Evolutionary conservation across 2,329 filamentous ascomycete genomes (phyloP), one percentile per base, ranked within the genome.

Genomic region (Curvularia spicifera): DNA sequence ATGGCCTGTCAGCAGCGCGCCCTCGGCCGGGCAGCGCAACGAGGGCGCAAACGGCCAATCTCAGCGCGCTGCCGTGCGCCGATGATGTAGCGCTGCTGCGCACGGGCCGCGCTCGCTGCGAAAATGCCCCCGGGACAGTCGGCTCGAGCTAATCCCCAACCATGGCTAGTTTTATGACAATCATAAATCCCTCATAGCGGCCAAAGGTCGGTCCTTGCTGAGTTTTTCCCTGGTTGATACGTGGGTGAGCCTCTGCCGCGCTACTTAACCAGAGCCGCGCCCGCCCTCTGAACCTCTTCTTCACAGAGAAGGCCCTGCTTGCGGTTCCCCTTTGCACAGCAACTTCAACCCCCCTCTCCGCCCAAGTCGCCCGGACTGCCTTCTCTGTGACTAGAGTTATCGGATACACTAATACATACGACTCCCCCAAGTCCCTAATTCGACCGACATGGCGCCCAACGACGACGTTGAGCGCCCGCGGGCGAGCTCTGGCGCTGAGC

Each of bases 401-500:
- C 46, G 56, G 53, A 60, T 53, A 52, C 59, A 60, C 59, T 66
- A 67, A 56, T 64, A 56, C 59, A 43, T 60, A 44, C 60, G 60
- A 63, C 57, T 53, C 51, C 53, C 52, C 66, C 61, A 65, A 65
- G 63, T 64, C 61, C 59, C 59, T 68, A 59, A 63, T 61, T 51
- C 49, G 39, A 44, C 63, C 31, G 52, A 43, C 40, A 70, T 70
- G 68, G 59, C 68, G 63, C 66, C 66, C 59, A 64, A 65, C 63
- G 70, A 73, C 63, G 73, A 76, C 65, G 64, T 75, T 65, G 74
- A 76, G 69, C 68, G 72, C 68, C 61, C 66, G 61, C 62, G 71
- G 63, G 62, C 69, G 59, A 66, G 65, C 61, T 66, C 62, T 56
- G 66, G 65, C 59, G 68, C 68, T 60, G 67, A 69, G 55, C 72